Conservation (phyloP, 495 filamentous ascomycete genomes). For the Aspergillus diversus region DNA sequence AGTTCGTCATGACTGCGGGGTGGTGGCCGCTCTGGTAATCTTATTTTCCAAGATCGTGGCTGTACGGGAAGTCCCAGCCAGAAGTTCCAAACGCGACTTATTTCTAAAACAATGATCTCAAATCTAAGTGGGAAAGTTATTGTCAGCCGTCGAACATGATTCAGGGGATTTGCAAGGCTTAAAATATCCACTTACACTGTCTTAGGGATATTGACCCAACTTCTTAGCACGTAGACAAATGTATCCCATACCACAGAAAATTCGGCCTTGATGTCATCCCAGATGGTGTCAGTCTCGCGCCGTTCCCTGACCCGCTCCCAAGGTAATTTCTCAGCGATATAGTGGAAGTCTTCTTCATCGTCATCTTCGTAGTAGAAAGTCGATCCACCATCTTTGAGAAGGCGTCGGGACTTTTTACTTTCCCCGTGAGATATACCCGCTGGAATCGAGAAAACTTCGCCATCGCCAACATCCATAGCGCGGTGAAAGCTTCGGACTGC, state of each 20-base stretch:
- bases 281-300: slow-evolving; percentile 43
- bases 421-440: slow-evolving; percentile 30
- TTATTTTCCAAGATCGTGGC: slow-evolving; percentile 68
- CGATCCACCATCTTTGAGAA: slow-evolving; percentile 41
- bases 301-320: slow-evolving; percentile 38
- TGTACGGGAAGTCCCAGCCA: slow-evolving; percentile 79
- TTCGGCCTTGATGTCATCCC: slow-evolving; percentile 67
- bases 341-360: slow-evolving; percentile 40
- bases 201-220: slow-evolving; percentile 70
- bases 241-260: slow-evolving; percentile 61
- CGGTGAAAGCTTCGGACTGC: slow-evolving; percentile 76
- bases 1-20: slow-evolving; percentile 58
- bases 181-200: slow-evolving; percentile 63
- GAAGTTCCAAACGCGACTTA: slow-evolving; percentile 67
- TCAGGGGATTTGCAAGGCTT: background rate
- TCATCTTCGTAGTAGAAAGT: slow-evolving; percentile 50
- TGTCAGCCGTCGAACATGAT: background rate
- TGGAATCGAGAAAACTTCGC: slow-evolving; percentile 40
- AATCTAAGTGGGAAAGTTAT: slow-evolving; percentile 45
- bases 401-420: slow-evolving; percentile 24
- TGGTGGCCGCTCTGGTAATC: slow-evolving; percentile 34
- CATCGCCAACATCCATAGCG: slow-evolving; percentile 48
- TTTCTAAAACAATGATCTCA: slow-evolving; percentile 62
- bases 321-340: slow-evolving; percentile 39
- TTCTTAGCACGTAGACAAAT: slow-evolving; percentile 64